These are phyloP conservation scores for Lentinula sp. DNA, from an alignment of 768 basidiomycete genomes.

Conservation along the genomic window DNA sequence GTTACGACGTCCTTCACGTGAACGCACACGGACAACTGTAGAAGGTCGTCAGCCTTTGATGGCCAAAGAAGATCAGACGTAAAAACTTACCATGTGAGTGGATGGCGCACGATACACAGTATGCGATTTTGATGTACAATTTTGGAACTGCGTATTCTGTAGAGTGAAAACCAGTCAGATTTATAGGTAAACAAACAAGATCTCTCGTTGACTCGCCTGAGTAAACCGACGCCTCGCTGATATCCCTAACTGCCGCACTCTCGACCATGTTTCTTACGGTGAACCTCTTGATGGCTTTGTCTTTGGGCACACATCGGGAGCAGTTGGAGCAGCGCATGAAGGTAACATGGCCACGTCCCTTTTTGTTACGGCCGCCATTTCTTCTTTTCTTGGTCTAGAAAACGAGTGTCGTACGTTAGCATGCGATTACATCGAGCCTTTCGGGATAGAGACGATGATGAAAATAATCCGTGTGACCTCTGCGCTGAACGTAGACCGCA, in stretches of 20 bases:
- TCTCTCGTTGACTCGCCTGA: constrained; percentile 48
- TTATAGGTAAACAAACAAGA: not conserved
- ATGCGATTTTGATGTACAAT: constrained; percentile 96
- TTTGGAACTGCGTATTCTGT: constrained; percentile 95
- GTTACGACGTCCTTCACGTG: constrained; percentile 92
- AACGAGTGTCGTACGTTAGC: not conserved
- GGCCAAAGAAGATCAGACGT: too few relatives aligned
- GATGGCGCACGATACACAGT: constrained; percentile 99
- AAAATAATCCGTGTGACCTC: not conserved
- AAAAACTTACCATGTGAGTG: constrained; percentile 85
- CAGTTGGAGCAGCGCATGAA: constrained; percentile 99
- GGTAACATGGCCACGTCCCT: constrained; percentile 92
- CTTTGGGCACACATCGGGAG: constrained; percentile 95
- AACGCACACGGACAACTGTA: constrained; percentile 97
- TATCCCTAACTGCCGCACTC: constrained; percentile 95
- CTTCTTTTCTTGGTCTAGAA: constrained; percentile 97
- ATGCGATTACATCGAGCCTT: not conserved
- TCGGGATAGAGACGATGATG: not conserved
- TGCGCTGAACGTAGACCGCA: not conserved
- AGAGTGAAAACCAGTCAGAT: not conserved
- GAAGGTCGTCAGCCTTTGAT: not conserved
- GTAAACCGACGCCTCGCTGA: constrained; percentile 94
- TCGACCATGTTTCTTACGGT: constrained; percentile 99
- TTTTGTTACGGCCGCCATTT: constrained; percentile 99
- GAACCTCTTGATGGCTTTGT: constrained; percentile 99